phyloP scores from a whole-genome alignment of 495 filamentous ascomycete species.

The Penicillium taxi region DNA sequence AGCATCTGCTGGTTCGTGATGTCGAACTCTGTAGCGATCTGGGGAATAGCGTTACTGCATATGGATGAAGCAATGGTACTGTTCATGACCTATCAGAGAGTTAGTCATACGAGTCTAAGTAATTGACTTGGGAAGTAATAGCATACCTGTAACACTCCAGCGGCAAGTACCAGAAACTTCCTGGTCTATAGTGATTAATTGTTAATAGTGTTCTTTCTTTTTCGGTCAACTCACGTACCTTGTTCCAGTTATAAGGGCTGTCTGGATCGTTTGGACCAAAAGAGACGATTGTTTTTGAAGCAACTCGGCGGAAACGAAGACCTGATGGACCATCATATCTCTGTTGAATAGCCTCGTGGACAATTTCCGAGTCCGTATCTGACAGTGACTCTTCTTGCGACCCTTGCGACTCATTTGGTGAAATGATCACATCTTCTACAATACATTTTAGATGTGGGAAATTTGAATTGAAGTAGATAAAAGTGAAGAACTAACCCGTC shows the following conservation, averaged over 20 bases:
- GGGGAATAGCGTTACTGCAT: conserved; percentile 53
- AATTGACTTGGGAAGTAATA: not conserved
- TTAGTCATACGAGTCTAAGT: not conserved
- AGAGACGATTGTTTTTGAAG: conserved; percentile 29
- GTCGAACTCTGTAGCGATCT: conserved; percentile 50
- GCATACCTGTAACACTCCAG: conserved; percentile 43
- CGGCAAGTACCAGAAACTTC: conserved; percentile 50
- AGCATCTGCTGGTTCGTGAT: conserved; percentile 48
- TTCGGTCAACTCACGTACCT: conserved; percentile 7
- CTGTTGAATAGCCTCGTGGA: conserved; percentile 25
- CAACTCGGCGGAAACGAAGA: conserved; percentile 23
- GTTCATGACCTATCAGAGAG: conserved; percentile 51
- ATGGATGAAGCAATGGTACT: conserved; percentile 65
- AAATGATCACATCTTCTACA: conserved; percentile 11
- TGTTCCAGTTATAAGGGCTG: conserved; percentile 59
- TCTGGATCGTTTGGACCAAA: conserved; percentile 51
- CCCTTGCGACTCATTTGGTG: conserved; percentile 11
- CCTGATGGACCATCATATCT: conserved; percentile 24
- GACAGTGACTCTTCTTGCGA: conserved; percentile 5
- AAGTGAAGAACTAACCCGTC: conserved; percentile 10
- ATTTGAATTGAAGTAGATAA: not conserved
- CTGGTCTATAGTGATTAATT: conserved; percentile 25
- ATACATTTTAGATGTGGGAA: not conserved
- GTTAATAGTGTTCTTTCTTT: conserved; percentile 6
- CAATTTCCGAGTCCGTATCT: conserved; percentile 14